Evolutionary conservation across 305 asterid genomes (phyloP), one percentile per base, ranked within the genome.

Genomic region (Solanum hybrid): DNA sequence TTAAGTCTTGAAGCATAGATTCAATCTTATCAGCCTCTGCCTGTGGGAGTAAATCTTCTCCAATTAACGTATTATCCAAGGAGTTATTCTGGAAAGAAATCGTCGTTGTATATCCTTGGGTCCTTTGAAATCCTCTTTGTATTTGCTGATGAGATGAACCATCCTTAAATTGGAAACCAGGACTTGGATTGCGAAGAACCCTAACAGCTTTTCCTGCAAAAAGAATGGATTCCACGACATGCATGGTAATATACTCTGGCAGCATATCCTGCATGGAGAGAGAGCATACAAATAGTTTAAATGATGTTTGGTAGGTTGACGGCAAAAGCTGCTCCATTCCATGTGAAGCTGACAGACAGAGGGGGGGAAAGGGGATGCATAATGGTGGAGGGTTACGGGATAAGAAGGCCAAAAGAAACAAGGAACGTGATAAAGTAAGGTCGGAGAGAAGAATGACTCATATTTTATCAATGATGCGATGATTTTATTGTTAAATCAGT

Each of bases 131-230:
- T 92, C 97, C 98, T 93, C 92, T 95, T 76, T 92, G 95, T 69
- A 94, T 90, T 92, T 95, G 96, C 92, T 92, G 99, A 82, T 92
- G 93, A 81, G 94, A 90, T 81, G 93, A 90, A 91, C 90, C 90
- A 89, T 94, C 96, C 89, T 91, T 92, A 83, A 91, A 92, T 89
- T 93, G 95, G 90, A 92, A 91, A 73, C 95, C 85, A 29, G 96
- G 95, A 92, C 96, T 96, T 91, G 99, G 99, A 95, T 98, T 98
- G 88, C 98, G 96, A 92, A 98, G 99, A 93, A 97, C 96, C 92
- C 98, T 91, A 90, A 98, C 90, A 90, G 99, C 99, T 95, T 98
- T 98, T 89, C 99, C 99, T 92, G 99, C 96, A 94, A 98, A 98
- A 85, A 95, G 95, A 89, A 98, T 91, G 31, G 99, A 96, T 92